Percentiles rank a stretch among this genome's conserved stretches.
phyloP scores from a whole-genome alignment of 2,329 filamentous ascomycete species.

The Rhynchosporium agropyri region DNA sequence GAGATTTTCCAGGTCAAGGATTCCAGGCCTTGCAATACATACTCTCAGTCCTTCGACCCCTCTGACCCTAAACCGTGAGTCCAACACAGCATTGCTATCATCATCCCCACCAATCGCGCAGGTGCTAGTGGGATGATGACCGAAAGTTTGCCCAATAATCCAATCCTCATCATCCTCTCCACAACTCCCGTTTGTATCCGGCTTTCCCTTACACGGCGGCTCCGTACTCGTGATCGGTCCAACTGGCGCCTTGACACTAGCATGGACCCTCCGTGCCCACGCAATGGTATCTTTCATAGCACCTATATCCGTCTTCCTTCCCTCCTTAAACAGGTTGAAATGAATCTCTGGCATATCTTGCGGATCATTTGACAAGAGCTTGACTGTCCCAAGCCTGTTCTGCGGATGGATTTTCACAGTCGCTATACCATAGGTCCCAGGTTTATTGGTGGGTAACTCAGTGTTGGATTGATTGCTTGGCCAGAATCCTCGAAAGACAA shows the following conservation, averaged over 20 bases:
- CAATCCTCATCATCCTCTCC: constrained; percentile 43
- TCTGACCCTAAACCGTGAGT: constrained; percentile 58
- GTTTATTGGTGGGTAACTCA: constrained; percentile 10
- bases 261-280: constrained; percentile 30
- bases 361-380: constrained; percentile 61
- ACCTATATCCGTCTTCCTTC: constrained; percentile 42
- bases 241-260: constrained; percentile 49
- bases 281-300: constrained; percentile 46
- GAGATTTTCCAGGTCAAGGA: no score
- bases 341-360: constrained; percentile 63
- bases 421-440: constrained; percentile 8
- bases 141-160: constrained; percentile 54
- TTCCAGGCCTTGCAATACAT: no score
- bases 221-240: constrained; percentile 46
- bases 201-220: constrained; percentile 29
- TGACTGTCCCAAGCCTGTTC: constrained; percentile 64
- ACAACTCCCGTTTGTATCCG: constrained; percentile 8
- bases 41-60: constrained; percentile 51
- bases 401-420: constrained; percentile 36
- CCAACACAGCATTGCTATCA: constrained; percentile 57
- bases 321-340: constrained; percentile 58
- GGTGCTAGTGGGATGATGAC: constrained; percentile 60
- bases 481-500: constrained; percentile 38
- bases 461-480: constrained; percentile 33
- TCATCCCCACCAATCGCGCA: constrained; percentile 56